These are phyloP conservation scores for Beauveria brongniartii DNA, from an alignment of 2,329 filamentous ascomycete species.

Conservation along the genomic window DNA sequence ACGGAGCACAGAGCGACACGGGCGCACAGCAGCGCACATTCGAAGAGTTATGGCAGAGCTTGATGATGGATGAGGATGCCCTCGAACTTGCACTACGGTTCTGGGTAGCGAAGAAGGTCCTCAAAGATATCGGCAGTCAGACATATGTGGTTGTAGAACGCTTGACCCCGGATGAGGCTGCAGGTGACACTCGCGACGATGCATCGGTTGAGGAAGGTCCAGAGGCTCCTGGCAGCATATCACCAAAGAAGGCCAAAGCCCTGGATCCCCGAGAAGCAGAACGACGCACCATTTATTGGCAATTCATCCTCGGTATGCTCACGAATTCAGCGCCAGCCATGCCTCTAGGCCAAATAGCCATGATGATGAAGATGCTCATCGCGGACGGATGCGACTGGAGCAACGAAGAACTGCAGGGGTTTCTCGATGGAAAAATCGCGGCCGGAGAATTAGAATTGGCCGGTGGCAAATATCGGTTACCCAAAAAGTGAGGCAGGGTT, in stretches of 20 bases:
- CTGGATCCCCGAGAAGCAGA: constrained; percentile 58
- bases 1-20: constrained; percentile 27
- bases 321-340: constrained; percentile 79
- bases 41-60: constrained; percentile 44
- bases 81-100: constrained; percentile 59
- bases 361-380: constrained; percentile 93
- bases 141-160: constrained; percentile 63
- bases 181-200: constrained; percentile 24
- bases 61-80: constrained; percentile 69
- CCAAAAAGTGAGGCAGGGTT: constrained; percentile 41
- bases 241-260: constrained; percentile 43
- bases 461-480: constrained; percentile 62
- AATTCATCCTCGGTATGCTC: constrained; percentile 91
- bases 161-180: constrained; percentile 32
- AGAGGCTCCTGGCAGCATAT: constrained; percentile 25
- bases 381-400: constrained; percentile 83
- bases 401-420: constrained; percentile 77
- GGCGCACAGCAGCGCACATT: constrained; percentile 35
- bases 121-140: constrained; percentile 46
- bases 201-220: constrained; percentile 17
- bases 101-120: constrained; percentile 62
- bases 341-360: constrained; percentile 71
- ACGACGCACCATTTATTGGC: constrained; percentile 65
- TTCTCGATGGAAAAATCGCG: constrained; percentile 70
- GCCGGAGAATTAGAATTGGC: constrained; percentile 60